Base-by-base conservation (phyloP, 140 eudicot genomes). In the Stevia rebaudiana region DNA sequence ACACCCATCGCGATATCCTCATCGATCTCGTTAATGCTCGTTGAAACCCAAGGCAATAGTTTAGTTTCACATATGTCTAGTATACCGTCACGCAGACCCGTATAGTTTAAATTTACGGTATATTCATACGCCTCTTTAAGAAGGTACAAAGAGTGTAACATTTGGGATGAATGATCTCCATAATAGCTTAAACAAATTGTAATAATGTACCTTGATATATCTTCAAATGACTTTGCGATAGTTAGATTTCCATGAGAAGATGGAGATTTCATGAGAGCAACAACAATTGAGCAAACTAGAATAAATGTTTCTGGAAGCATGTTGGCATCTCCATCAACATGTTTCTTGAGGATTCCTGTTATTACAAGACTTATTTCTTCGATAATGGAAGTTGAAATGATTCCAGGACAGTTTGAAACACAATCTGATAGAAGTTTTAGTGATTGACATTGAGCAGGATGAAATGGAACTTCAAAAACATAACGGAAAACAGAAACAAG, bases 401-500 rank as follows among this genome's bases (percentile, higher is more conserved):
- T 79, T 77, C 98, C 98, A 44, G 98, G 95, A 68, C 85, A 82
- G 69, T 76, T 79, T 67, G 82, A 75, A 31, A 92, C 52, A 46
- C 94, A 86, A 72, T 81, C 69, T 63, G 68, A 68, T 61, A 92
- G 55, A 51, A 92, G 89, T 79, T 83, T 88, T 67, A 88, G 68
- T 48, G 82, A 67, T 66, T 77, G 89, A 61, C 71, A 47, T 74
- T 85, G 96, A 57, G 79, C 84, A 44, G 98, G 90, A 69, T 88
- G 98, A 55, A 79, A 92, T 41, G 95, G 98, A 61, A 92, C 73
- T 78, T 83, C 95, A 69, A 92, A 76, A 37, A 92, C 90, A 46
- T 83, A 76, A 51, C 63, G 92, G 65, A 92, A 77, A 78, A 81
- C 89, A 36, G 94, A 78, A 58, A 92, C 71, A 57, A 92, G 68